Evolutionary conservation across 345 rosid species (phyloP), one percentile per base, ranked within the genome.

Genomic region (Camelina sativa): DNA sequence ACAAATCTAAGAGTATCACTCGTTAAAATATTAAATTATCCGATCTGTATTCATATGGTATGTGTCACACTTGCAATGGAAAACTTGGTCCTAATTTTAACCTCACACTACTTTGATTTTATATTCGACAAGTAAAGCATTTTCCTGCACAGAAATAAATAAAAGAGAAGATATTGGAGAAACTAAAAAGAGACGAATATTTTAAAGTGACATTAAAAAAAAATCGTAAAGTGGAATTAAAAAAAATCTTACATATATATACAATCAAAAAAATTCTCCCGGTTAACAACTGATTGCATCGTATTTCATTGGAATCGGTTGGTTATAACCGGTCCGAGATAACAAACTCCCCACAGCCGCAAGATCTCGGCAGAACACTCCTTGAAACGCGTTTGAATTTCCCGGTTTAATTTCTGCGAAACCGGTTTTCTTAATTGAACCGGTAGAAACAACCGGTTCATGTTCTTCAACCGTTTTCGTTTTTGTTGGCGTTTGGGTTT

Each of bases 281-380:
- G 73, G 73, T 59, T 65, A 1, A 71, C 97, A 95, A 73, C 88
- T 95, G 47, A 95, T 79, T 11, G 97, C 99, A 71, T 92, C 90
- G 46, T 85, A 95, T 66, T 92, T 95, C 67, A 95, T 75, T 47
- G 91, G 84, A 69, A 92, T 74, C 50, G 96, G 86, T 60, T 85
- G 93, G 73, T 86, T 92, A 71, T 90, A 87, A 74, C 94, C 98
- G 64, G 80, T 90, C 60, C 86, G 88, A 10, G 99, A 76, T 46
- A 91, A 68, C 65, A 95, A 76, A 86, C 59, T 89, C 66, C 97
- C 96, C 20, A 95, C 99, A 1, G 67, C 90, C 0, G 97, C 90
- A 11, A 92, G 88, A 77, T 95, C 99, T 16, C 99, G 76, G 81
- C 99, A 95, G 79, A 95, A 95, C 32, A 89, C 86, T n/a, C 97